Base-by-base conservation (phyloP, 1,284 basidiomycete species). In the Austroboletus niveus region DNA sequence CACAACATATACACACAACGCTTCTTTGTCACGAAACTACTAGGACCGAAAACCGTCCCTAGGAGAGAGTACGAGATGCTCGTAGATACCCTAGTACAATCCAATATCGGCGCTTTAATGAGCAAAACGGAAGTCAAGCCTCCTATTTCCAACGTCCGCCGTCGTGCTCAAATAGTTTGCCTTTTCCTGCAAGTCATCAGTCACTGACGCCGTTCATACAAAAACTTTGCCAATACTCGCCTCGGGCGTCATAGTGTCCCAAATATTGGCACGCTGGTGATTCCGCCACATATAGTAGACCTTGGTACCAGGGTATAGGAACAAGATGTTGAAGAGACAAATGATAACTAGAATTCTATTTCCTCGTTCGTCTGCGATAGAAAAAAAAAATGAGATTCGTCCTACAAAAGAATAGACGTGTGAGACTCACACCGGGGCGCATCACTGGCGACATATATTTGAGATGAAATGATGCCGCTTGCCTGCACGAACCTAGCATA, bases 111-210 rank as follows among this genome's bases (percentile, higher is more conserved):
- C 34, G 34, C 5, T 22, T 60, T 52, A 72, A 52, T 72, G 67
- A 5, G 70, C 69, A 43, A 73, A 73, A 22, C 71, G 56, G 56
- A 73, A 72, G 49, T 72, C 67, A n/a, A 72, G 56, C 35, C 71
- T 50, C 32, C 65, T 58, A 45, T 72, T 73, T 22, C 69, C 71
- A 5, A 66, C 48, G 40, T 72, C 70, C 43, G 56, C 73, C 29
- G 77, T 78, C 11, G 72, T 77, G 20, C 36, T 52, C 17, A 78
- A 61, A 57, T 79, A 78, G 30, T 71, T 45, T n/a, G 61, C 54
- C 42, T 72, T 72, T 64, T 78, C 71, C 75, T 78, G 78, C 1
- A 83, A 87, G 55, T 68, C 69, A 68, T 87, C 87, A 1, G 20
- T 1, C 8, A 42, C 34, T 12, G 6, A 11, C 15, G 7, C 6